phyloP scores from a whole-genome alignment of 495 filamentous ascomycete species.

The Penicillium flavigenum region DNA sequence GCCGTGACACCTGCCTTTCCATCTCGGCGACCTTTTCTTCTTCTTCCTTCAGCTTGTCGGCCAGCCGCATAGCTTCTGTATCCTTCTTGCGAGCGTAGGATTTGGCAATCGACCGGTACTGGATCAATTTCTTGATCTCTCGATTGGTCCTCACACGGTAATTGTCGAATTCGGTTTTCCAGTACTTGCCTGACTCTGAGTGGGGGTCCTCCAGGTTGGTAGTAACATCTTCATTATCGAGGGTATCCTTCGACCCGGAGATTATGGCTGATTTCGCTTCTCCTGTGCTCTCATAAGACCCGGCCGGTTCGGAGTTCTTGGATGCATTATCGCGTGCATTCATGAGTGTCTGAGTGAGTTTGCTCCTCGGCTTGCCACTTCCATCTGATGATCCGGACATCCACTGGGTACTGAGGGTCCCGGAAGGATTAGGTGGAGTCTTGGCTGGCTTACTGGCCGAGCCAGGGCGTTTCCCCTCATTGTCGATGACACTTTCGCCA shows the following conservation, averaged over 20 bases:
- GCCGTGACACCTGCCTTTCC: slow-evolving; percentile 58
- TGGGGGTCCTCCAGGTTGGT: slow-evolving; percentile 76
- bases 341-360: slow-evolving; percentile 47
- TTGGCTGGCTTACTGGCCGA: slow-evolving; percentile 30
- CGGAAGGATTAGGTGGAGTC: slow-evolving; percentile 46
- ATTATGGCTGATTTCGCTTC: slow-evolving; percentile 12
- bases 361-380: slow-evolving; percentile 44
- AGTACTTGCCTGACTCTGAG: slow-evolving; percentile 85
- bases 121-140: slow-evolving; percentile 75
- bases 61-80: slow-evolving; percentile 67
- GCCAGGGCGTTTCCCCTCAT: slow-evolving; percentile 50
- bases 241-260: slow-evolving; percentile 20
- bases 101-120: slow-evolving; percentile 80
- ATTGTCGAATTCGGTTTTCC: slow-evolving; percentile 85
- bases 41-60: slow-evolving; percentile 68
- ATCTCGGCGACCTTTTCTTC: slow-evolving; percentile 52
- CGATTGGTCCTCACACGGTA: slow-evolving; percentile 77
- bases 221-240: slow-evolving; percentile 57
- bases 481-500: slow-evolving; percentile 64
- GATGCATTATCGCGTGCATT: slow-evolving; percentile 44
- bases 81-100: slow-evolving; percentile 91
- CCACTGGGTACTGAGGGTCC: slow-evolving; percentile 67
- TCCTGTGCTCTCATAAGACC: slow-evolving; percentile 16
- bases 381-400: slow-evolving; percentile 53
- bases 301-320: slow-evolving; percentile 25